Conservation (phyloP, 1,284 basidiomycete genomes). For the Takashimella koratensis region DNA sequence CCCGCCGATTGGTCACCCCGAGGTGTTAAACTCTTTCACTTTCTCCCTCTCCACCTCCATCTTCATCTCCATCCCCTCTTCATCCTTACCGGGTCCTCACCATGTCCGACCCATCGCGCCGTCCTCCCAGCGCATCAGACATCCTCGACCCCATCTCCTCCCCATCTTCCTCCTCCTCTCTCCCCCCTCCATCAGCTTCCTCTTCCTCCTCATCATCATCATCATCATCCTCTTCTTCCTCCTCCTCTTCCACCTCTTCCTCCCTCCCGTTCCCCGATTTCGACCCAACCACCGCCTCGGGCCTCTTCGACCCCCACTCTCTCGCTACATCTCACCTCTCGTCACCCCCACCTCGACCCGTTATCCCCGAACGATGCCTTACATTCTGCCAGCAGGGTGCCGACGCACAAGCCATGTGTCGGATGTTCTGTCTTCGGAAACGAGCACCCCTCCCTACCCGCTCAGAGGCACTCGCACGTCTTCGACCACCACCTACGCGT, state of each 20-base stretch:
- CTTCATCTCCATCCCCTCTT: neutral
- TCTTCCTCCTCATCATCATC: neutral
- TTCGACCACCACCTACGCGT: constrained; percentile 16
- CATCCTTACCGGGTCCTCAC: neutral
- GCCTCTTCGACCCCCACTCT: neutral
- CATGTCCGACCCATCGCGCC: neutral
- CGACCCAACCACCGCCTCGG: neutral
- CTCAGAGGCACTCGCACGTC: constrained; percentile 25
- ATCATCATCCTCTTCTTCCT: neutral
- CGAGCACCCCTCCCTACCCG: constrained; percentile 17
- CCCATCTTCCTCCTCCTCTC: neutral
- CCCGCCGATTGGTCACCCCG: no score
- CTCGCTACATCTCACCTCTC: neutral
- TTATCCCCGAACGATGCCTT: constrained; percentile 39
- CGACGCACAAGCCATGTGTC: constrained; percentile 28
- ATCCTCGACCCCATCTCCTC: neutral
- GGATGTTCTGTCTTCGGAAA: constrained; percentile 40
- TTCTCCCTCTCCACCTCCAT: neutral
- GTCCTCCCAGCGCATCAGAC: no score
- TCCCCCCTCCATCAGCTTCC: neutral
- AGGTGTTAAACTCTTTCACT: neutral
- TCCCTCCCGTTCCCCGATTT: neutral
- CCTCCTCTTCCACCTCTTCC: neutral
- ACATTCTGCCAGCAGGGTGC: constrained; percentile 38
- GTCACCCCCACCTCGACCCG: neutral